Evolutionary conservation across 257 asterid genomes (phyloP).

Genomic region (Nicotiana tabacum): DNA sequence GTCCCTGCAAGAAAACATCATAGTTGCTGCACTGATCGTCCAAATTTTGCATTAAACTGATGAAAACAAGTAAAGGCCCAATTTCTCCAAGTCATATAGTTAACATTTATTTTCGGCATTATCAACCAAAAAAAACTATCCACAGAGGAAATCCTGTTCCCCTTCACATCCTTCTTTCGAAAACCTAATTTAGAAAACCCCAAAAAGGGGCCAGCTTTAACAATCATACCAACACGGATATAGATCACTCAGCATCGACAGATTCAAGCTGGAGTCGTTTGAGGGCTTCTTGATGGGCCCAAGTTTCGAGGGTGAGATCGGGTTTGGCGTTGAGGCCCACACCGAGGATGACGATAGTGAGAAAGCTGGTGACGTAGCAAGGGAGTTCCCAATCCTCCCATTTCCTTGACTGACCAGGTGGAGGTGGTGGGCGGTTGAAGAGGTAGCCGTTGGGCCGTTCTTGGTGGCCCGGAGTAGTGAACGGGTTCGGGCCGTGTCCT

Average conservation of each 20-base stretch:
- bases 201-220: not conserved
- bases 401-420: constrained; percentile 53
- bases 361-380: constrained; percentile 74
- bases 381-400: constrained; percentile 99
- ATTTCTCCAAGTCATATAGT: not conserved
- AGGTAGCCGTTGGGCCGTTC: constrained; percentile 69
- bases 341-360: constrained; percentile 68
- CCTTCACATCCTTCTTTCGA: not conserved
- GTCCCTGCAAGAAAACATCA: not conserved
- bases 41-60: not conserved
- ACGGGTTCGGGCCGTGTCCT: constrained; percentile 54
- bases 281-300: constrained; percentile 98
- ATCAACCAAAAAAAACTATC: not conserved
- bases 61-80: not conserved
- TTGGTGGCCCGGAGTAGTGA: constrained; percentile 80
- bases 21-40: not conserved
- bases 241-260: constrained; percentile 14
- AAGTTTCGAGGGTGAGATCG: constrained; percentile 87
- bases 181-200: not conserved
- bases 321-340: constrained; percentile 96
- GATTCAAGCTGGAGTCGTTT: constrained; percentile 70
- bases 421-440: constrained; percentile 54
- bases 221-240: not conserved
- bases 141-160: not conserved
- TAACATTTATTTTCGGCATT: not conserved